phyloP scores from a whole-genome alignment of 495 filamentous ascomycete genomes.

The Aspergillus indologenus region DNA sequence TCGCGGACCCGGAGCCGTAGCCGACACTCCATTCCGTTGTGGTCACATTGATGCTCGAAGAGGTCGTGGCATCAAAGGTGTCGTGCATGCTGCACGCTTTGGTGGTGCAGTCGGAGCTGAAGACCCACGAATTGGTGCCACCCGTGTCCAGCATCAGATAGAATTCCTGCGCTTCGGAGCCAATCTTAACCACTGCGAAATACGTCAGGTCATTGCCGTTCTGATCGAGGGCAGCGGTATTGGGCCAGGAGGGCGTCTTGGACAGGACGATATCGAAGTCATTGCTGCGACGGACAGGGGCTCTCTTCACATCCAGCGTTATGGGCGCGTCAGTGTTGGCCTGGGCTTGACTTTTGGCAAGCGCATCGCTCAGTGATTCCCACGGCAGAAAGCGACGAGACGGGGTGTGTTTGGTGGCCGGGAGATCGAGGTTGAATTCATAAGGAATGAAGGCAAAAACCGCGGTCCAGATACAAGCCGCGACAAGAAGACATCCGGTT shows the following conservation, averaged over 20 bases:
- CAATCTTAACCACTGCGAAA: conserved; percentile 65
- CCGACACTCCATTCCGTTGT: conserved; percentile 53
- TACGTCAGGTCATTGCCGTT: conserved; percentile 78
- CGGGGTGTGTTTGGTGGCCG: conserved; percentile 2
- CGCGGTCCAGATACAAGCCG: conserved; percentile 20
- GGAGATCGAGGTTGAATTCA: conserved; percentile 16
- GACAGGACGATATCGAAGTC: conserved; percentile 57
- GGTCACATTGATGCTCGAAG: conserved; percentile 50
- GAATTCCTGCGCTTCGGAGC: conserved; percentile 59
- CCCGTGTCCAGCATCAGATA: conserved; percentile 80
- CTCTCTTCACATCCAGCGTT: conserved; percentile 33
- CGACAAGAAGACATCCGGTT: conserved; percentile 31
- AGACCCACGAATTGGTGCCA: conserved; percentile 75
- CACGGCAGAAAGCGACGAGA: conserved; percentile 39
- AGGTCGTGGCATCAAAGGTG: conserved; percentile 59
- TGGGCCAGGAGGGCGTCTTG: conserved; percentile 46
- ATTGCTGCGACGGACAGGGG: conserved; percentile 42
- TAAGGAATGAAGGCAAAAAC: conserved; percentile 23
- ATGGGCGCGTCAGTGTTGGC: conserved; percentile 13
- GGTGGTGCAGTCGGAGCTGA: conserved; percentile 60
- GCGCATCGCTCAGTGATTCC: conserved; percentile 15
- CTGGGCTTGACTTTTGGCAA: conserved; percentile 18
- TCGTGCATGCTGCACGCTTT: conserved; percentile 62
- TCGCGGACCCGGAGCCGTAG: conserved; percentile 71
- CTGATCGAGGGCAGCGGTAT: conserved; percentile 66